Base-by-base conservation (phyloP, 495 filamentous ascomycete species). In the Hypoxylon trugodes region DNA sequence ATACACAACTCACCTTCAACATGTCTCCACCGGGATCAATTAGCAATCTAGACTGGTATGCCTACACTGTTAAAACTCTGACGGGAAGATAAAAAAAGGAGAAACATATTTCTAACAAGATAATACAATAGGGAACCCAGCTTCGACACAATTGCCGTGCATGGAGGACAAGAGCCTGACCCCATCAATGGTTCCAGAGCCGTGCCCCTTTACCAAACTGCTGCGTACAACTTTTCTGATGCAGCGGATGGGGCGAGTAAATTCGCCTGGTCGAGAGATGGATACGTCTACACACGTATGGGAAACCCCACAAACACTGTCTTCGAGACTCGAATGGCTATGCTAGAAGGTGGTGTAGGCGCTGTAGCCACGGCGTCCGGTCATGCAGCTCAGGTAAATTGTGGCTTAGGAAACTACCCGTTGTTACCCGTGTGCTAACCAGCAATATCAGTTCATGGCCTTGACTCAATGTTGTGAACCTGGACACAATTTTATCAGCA, bases 211-310 rank as follows among this genome's bases (percentile, higher is more conserved):
- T 78, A 72, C 57, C 74, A 77, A 35, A 76, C 76, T 35, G 69
- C 71, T 3, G 74, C 76, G 8, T 78, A 77, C 45, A 78, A 78
- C 60, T 78, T 78, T 58, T 73, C 66, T 10, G 75, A 78, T 45
- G 76, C 76, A 2, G 76, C 76, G 12, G 76, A 78, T 64, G 76
- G 76, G 10, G 76, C 76, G 12, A 66, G 69, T 43, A 78, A 78
- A 26, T 77, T 78, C 41, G 74, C 74, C 4, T 78, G 74, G 74
- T 73, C 72, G 15, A 74, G 70, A 49, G 74, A 76, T 12, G 74
- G 76, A 22, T 78, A 76, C 50, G 76, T 78, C 45, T 78, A 77
- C 54, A 78, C 76, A 2, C 72, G 76, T 38, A 77, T 78, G 74
- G 73, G 74, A 6, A 77, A 78, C 53, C 74, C 76, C 25, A 78